A percentile compares a stretch with the other conserved stretches of the same genome.
Conservation (phyloP, 805 yeast species). For the Candida nonsorbophila region DNA sequence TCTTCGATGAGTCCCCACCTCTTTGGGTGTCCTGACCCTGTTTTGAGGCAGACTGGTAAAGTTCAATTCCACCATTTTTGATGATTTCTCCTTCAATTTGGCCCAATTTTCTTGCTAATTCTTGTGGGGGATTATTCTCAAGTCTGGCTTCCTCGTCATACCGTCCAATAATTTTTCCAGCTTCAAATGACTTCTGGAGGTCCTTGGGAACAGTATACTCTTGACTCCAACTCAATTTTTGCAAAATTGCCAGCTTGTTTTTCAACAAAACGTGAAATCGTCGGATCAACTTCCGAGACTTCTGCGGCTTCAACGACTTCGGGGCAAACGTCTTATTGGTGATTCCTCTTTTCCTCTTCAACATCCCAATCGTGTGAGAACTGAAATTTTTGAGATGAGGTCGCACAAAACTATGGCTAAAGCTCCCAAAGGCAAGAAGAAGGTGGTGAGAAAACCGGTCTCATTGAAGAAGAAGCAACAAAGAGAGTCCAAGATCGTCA, state of each 20-base stretch:
- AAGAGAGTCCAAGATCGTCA: constrained; percentile 36
- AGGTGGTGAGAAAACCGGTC: constrained; percentile 1
- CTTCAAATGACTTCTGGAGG: neutral
- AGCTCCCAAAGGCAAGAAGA: constrained; percentile 2
- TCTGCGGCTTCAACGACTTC: constrained; percentile 54
- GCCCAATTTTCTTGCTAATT: constrained; percentile 33
- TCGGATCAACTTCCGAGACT: constrained; percentile 72
- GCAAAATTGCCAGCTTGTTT: constrained; percentile 39
- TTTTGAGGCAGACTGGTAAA: constrained; percentile 81
- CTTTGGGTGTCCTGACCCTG: constrained; percentile 73
- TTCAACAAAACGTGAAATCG: constrained; percentile 70
- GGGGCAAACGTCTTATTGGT: constrained; percentile 30
- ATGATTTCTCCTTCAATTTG: constrained; percentile 58
- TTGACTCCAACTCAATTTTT: constrained; percentile 16
- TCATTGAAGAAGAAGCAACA: constrained; percentile 16
- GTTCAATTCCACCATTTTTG: constrained; percentile 67
- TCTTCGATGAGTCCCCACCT: constrained; percentile 90
- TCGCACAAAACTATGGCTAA: neutral
- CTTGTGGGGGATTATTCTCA: too few species aligned
- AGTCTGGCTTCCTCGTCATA: too few species aligned
- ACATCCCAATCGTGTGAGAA: constrained; percentile 12
- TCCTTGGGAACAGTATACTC: constrained; percentile 14
- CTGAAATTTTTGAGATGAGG: neutral
- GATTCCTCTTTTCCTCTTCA: constrained; percentile 26
- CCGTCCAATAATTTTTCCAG: too few species aligned